Evolutionary conservation across 495 filamentous ascomycete genomes (phyloP).

Genomic region (Talaromyces trachyspermus): DNA sequence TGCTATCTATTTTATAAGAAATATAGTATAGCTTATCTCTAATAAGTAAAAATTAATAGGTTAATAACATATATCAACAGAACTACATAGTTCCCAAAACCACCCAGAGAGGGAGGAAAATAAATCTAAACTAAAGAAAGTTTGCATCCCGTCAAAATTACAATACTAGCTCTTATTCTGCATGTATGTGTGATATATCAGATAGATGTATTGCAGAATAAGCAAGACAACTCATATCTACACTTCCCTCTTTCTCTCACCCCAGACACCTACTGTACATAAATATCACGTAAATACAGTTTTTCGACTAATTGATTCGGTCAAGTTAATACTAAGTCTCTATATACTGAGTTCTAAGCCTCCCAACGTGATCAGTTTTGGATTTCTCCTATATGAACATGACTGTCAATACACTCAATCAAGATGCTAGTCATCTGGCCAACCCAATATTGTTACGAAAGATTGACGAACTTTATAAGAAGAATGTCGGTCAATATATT

Average conservation of each 20-base stretch:
- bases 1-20: slow-evolving; percentile 4
- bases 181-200: slow-evolving; percentile 7
- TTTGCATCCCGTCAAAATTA: slow-evolving; percentile 4
- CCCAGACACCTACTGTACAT: slow-evolving; percentile 5
- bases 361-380: slow-evolving; percentile 4
- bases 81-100: slow-evolving; percentile 5
- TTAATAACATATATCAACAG: slow-evolving; percentile 4
- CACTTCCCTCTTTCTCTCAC: background rate
- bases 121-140: slow-evolving; percentile 4
- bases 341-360: slow-evolving; percentile 2
- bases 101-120: slow-evolving; percentile 1
- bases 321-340: slow-evolving; percentile 1
- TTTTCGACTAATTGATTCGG: slow-evolving; percentile 4
- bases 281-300: slow-evolving; percentile 3
- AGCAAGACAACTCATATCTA: slow-evolving; percentile 6
- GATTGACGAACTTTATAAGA: slow-evolving; percentile 37
- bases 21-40: slow-evolving; percentile 3
- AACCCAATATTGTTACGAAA: slow-evolving; percentile 27
- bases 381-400: slow-evolving; percentile 6
- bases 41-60: slow-evolving; percentile 4
- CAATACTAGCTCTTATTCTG: slow-evolving; percentile 3
- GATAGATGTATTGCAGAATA: slow-evolving; percentile 5
- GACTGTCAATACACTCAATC: slow-evolving; percentile 7
- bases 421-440: slow-evolving; percentile 13
- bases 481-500: slow-evolving; percentile 33